Evolutionary conservation across 169 alveolate species (phyloP), one percentile per base, ranked within the genome.

Genomic region (Eimeria mitis): DNA sequence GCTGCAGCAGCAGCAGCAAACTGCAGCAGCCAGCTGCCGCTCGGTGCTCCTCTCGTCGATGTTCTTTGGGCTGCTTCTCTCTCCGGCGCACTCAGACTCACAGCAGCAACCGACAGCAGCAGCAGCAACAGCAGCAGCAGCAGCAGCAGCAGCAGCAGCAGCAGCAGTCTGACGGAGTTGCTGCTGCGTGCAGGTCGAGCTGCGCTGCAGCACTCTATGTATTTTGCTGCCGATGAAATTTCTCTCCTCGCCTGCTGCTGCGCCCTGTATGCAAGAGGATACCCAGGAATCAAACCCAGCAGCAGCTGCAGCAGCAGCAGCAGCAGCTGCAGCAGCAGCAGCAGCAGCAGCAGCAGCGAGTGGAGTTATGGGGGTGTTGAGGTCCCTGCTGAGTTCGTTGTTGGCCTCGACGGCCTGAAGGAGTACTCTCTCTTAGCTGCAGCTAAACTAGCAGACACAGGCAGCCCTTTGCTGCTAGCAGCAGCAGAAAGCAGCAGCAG

Each of bases 231-330:
- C 9, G 89, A 79, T 2, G 89, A 79, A 7, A 19, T 79, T 5
- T 42, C 47, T 71, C 89, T 79, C 71, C 1, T 79, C 70, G 89
- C 71, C 44, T 79, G 89, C 54, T 79, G 89, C 73, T 79, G 54
- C 89, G 89, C 89, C 47, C 89, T 79, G 25, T 44, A 79, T 11
- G 54, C 44, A 31, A 79, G n/a, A 61, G 89, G 89, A 0, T 79
- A 34, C 4, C 61, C 47, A 25, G 89, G 89, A 31, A 25, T 16
- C 89, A 49, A 13, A 21, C 31, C 54, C 1, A 44, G 34, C 89
- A 79, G 89, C 47, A 44, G 89, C 79, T 6, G 61, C 14, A 52
- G 71, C 44, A 44, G 54, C 89, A 79, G 71, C 70, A 44, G 89
- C 79, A 49, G 61, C 19, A 40, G 59, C 16, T n/a, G n/a, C n/a